Evolutionary conservation across 768 basidiomycete species (phyloP), one percentile per base, ranked within the genome.

Genomic region (Multifurca ochricompacta): DNA sequence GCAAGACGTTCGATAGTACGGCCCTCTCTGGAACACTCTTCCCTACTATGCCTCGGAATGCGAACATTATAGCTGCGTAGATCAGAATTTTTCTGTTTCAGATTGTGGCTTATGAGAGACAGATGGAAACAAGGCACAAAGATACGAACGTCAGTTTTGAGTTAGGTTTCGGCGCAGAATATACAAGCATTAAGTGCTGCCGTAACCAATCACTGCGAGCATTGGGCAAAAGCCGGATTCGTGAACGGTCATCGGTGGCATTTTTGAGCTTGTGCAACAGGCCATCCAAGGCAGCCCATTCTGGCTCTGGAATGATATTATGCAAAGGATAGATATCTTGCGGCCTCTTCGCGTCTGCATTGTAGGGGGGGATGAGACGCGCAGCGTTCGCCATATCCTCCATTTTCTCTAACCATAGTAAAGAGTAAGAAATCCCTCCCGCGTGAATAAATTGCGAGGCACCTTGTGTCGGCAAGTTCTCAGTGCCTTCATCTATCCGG

Each of bases 61-160:
- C 72, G 55, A 94, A 72, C 77, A 98, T 83, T n/a, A 78, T 71
- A 1, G 91, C 82, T 59, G 95, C 83, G 70, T 91, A 94, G 53
- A 85, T 71, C 28, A 92, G 62, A 43, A 87, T 79, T 70, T 85
- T 87, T 44, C 90, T 91, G 63, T 30, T 37, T 30, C 37, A 25
- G 6, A n/a, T 25, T 9, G 35, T 23, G n/a, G 5, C 10, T 0
- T 41, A n/a, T 59, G 35, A 49, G 28, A 28, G 25, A 48, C 4
- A 34, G 25, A 6, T 13, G 27, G 5, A n/a, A 45, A 43, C 48
- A 43, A 34, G 41, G 47, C 42, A 61, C 34, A 37, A 25, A 32
- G 23, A 28, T 36, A 71, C 82, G 48, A 59, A 88, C 89, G 87
- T 63, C 19, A 76, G 77, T 45, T 73, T 77, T 64, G 79, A 83